Percentiles rank a stretch among this genome's conserved stretches.
Conservation (phyloP, 1,139 yeast species). For the Suhomyces coccinellae region DNA sequence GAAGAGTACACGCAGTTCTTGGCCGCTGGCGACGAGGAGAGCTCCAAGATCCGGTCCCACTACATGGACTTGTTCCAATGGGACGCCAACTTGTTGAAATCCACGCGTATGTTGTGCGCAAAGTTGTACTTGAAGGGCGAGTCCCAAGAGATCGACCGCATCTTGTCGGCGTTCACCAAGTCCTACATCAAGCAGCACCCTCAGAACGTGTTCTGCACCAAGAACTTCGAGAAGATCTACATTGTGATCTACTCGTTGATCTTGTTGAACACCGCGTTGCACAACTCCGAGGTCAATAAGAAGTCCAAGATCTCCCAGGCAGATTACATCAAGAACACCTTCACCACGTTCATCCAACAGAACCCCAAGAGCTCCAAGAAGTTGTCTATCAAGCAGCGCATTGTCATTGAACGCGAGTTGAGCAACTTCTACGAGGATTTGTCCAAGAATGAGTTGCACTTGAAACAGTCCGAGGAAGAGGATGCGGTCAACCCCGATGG, state of each 20-base stretch:
- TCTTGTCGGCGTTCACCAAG: constrained; percentile 67
- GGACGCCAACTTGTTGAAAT: constrained; percentile 50
- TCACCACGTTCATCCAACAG: constrained; percentile 41
- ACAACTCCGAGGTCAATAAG: constrained; percentile 48
- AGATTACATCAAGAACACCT: constrained; percentile 59
- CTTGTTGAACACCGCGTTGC: constrained; percentile 69
- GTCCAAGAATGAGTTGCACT: constrained; percentile 38
- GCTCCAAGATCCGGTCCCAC: constrained; percentile 38
- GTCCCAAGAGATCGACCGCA: constrained; percentile 77
- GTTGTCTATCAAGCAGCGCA: constrained; percentile 41
- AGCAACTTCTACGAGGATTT: constrained; percentile 44
- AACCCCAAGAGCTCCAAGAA: constrained; percentile 30
- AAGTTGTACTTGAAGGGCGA: constrained; percentile 77
- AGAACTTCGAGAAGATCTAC: constrained; percentile 64
- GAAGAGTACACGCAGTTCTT: constrained; percentile 50
- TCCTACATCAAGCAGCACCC: constrained; percentile 62
- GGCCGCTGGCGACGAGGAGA: constrained; percentile 45
- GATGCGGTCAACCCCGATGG: constrained; percentile 2
- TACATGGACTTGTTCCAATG: constrained; percentile 53
- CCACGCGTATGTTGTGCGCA: constrained; percentile 63
- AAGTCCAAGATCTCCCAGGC: constrained; percentile 44
- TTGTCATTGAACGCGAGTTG: constrained; percentile 46
- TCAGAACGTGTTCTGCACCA: constrained; percentile 48
- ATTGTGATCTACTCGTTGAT: constrained; percentile 73
- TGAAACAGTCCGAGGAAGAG: constrained; percentile 31